phyloP scores from a whole-genome alignment of 257 asterid genomes.

The Salvia hispanica region DNA sequence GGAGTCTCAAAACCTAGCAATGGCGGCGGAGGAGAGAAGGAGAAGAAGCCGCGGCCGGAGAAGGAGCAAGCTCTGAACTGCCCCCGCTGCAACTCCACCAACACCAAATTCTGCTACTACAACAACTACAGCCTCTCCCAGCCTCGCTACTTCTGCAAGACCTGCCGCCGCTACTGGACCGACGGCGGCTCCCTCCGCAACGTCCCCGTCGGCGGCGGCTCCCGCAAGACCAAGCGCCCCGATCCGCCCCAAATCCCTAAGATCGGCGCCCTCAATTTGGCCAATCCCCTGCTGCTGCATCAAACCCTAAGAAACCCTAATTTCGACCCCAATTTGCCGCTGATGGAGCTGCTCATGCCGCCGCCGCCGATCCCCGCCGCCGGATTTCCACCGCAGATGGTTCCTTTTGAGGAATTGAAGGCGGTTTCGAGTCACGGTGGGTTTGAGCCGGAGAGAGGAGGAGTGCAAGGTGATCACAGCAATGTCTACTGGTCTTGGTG shows the following conservation, averaged over 20 bases:
- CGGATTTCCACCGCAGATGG: slow-evolving; percentile 40
- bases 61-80: slow-evolving; percentile 73
- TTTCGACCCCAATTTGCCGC: slow-evolving; percentile 25
- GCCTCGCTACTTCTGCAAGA: slow-evolving; percentile 87
- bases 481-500: slow-evolving; percentile 68
- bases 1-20: slow-evolving; percentile 39
- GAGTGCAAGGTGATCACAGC: slow-evolving; percentile 42
- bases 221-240: slow-evolving; percentile 68
- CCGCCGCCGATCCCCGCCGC: slow-evolving; percentile 32
- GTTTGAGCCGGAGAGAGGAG: slow-evolving; percentile 35
- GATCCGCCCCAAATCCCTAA: slow-evolving; percentile 50
- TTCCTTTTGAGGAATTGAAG: slow-evolving; percentile 65
- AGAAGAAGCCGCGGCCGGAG: slow-evolving; percentile 69
- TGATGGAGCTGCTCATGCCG: slow-evolving; percentile 48
- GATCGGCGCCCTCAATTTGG: slow-evolving; percentile 48
- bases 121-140: slow-evolving; percentile 82
- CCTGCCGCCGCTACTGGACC: slow-evolving; percentile 91
- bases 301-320: slow-evolving; percentile 26
- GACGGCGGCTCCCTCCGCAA: slow-evolving; percentile 75
- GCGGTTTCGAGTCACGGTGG: slow-evolving; percentile 32
- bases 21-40: slow-evolving; percentile 35
- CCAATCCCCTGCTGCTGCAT: slow-evolving; percentile 33
- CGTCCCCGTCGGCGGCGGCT: slow-evolving; percentile 93
- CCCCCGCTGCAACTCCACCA: slow-evolving; percentile 78
- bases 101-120: slow-evolving; percentile 89